Base-by-base conservation (phyloP, 2,329 filamentous ascomycete species). In the Pseudocercospora fuligena region DNA sequence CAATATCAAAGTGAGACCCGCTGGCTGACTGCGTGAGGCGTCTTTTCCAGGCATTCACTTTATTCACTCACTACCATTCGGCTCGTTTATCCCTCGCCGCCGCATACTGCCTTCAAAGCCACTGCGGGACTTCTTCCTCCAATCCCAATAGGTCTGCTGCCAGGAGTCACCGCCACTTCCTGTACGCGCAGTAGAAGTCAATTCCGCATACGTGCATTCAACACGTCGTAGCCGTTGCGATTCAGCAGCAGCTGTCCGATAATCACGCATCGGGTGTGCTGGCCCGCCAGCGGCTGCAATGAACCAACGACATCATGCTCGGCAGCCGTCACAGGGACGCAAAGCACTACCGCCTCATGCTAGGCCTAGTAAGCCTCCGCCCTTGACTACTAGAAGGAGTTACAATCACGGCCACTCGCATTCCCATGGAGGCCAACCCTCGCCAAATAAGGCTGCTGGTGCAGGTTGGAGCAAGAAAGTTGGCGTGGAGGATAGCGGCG, bases 271-370 rank as follows among this genome's bases (percentile, higher is more conserved):
- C 53, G 60, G 43, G 11, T 43, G 43, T 60, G 56, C 62, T 63
- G 29, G n/a, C 58, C 57, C 56, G 61, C 33, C 40, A 43, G 59
- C 53, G 43, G 33, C 31, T 63, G 46, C 71, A 69, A 75, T 75
- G 73, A 73, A 66, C 56, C 63, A 67, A 57, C 70, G 68, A 64
- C 71, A 72, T 61, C 69, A 74, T 68, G 67, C 56, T 23, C 71
- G 71, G n/a, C 68, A 73, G 23, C 40, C 63, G n/a, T 74, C 73
- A 5, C 70, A 74, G 57, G 73, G 70, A 25, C 71, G 74, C 27
- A 75, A 73, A 60, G 29, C 68, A 36, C 66, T 73, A 5, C 70
- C 74, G 23, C 69, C 69, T 46, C 73, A 75, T 67, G 70, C 73
- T 14, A 61, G 69, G 40, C 69, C 74, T 16, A 63, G 68, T 6